Percentiles rank a stretch among this genome's conserved stretches.
phyloP scores from a whole-genome alignment of 495 filamentous ascomycete genomes.

The Clavariopsis aquatica region DNA sequence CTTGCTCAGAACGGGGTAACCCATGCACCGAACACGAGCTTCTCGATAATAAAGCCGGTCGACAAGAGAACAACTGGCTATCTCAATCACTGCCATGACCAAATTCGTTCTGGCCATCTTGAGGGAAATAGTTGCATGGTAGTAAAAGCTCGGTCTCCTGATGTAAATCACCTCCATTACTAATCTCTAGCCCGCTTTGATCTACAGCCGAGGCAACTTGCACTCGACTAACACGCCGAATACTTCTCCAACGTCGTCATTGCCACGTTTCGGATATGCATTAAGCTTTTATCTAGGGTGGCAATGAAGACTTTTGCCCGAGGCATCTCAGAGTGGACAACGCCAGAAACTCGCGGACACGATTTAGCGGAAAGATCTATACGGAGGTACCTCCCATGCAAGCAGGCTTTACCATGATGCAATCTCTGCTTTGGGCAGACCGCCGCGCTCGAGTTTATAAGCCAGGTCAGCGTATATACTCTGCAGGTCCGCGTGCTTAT shows the following conservation, averaged over 20 bases:
- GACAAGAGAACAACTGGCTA: no score
- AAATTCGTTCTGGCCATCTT: no score
- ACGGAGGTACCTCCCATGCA: neutral
- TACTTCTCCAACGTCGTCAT: neutral
- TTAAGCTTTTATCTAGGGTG: neutral
- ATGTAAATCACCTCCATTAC: neutral
- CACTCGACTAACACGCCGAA: neutral
- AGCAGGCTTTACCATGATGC: conserved; percentile 11
- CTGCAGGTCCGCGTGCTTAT: neutral
- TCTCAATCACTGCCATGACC: no score
- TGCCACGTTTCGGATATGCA: neutral
- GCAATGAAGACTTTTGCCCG: neutral
- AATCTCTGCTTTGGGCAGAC: conserved; percentile 1
- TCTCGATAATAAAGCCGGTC: no score
- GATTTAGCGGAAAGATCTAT: neutral
- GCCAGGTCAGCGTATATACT: neutral
- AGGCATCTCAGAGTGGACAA: neutral
- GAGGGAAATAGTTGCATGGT: no score
- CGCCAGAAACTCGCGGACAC: neutral
- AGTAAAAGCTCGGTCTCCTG: no score
- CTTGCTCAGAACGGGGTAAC: no score
- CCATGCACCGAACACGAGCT: no score
- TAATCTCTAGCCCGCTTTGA: neutral
- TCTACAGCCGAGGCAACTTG: neutral
- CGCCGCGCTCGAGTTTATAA: conserved; percentile 1